These are phyloP conservation scores for Mycena maculata DNA, from an alignment of 768 basidiomycete genomes.

Conservation along the genomic window DNA sequence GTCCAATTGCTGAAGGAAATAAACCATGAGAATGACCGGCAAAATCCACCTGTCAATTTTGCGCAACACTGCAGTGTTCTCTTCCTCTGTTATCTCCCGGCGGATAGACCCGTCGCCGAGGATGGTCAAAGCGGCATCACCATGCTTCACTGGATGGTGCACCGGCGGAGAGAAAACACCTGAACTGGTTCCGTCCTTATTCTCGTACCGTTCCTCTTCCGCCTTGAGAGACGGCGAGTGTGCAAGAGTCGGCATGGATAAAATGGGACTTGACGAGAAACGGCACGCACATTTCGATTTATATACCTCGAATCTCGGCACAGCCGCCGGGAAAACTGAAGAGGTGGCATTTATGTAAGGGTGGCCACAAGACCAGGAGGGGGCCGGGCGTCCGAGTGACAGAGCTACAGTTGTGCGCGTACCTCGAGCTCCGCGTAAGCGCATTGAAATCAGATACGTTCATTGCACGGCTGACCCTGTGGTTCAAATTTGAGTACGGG, in stretches of 20 bases:
- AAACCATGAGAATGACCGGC: constrained; percentile 53
- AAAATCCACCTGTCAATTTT: constrained; percentile 56
- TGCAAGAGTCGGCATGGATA: constrained; percentile 3
- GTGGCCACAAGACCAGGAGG: neutral
- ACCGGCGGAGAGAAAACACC: constrained; percentile 19
- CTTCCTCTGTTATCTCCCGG: constrained; percentile 44
- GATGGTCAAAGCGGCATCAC: constrained; percentile 48
- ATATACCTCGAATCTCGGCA: neutral
- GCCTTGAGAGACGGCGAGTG: neutral
- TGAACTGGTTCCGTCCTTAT: constrained; percentile 25
- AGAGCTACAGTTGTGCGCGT: no score
- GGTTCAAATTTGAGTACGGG: no score
- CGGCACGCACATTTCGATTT: neutral
- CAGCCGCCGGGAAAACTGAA: neutral
- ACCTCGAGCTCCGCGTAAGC: neutral
- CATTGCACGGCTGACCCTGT: no score
- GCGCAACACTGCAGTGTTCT: constrained; percentile 47
- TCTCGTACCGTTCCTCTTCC: constrained; percentile 20
- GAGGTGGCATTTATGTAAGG: neutral
- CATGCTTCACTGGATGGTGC: constrained; percentile 25
- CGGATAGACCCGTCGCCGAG: constrained; percentile 40
- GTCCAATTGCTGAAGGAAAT: constrained; percentile 58
- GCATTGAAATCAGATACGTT: no score
- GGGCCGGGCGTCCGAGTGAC: neutral
- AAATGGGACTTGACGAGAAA: neutral